Evolutionary conservation across 1,284 basidiomycete genomes (phyloP), one percentile per base, ranked within the genome.

Genomic region (Apiotrichum porosum): DNA sequence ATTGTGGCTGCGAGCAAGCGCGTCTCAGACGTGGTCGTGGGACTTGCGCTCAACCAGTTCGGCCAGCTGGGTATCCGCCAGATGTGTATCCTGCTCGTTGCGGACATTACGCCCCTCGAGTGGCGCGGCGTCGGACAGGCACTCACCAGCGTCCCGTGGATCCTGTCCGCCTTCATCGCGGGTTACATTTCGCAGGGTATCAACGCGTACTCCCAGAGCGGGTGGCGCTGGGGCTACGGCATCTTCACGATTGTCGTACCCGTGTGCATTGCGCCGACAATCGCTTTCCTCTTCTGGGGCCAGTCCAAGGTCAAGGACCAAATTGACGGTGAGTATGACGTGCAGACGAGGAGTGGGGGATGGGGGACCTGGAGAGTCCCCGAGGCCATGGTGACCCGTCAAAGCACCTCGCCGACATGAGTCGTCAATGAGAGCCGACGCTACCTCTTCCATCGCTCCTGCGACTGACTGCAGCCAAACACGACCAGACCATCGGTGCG

Each of bases 101-200:
- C 84, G n/a, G 85, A 88, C 62, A 81, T 84, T 46, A 86, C 85
- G 1, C 82, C 81, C 3, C 79, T 86, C 15, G 78, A 80, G 64
- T 87, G 84, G 84, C 79, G 86, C 41, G 85, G 83, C 6, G 74
- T 87, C 12, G 78, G 83, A 17, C 78, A 80, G 3, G 84, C 83
- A 5, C 73, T 86, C 13, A 78, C 83, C n/a, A 78, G 80, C 80
- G 82, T 63, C 75, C 77, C 19, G 2, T 87, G 83, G 68, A 76
- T 88, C 53, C 31, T 62, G 39, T 60, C 60, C 37, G 54, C 45
- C 9, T 56, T 56, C 37, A 30, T 60, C 35, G 45, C 55, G 2
- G 69, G 65, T 42, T 66, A 65, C 17, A 61, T 76, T 9, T 81
- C 83, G 4, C 77, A 81, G 12, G 83, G 83, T 56, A 78, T 87